phyloP scores from a whole-genome alignment of 2,329 filamentous ascomycete genomes.

The Fonsecaea nubica region DNA sequence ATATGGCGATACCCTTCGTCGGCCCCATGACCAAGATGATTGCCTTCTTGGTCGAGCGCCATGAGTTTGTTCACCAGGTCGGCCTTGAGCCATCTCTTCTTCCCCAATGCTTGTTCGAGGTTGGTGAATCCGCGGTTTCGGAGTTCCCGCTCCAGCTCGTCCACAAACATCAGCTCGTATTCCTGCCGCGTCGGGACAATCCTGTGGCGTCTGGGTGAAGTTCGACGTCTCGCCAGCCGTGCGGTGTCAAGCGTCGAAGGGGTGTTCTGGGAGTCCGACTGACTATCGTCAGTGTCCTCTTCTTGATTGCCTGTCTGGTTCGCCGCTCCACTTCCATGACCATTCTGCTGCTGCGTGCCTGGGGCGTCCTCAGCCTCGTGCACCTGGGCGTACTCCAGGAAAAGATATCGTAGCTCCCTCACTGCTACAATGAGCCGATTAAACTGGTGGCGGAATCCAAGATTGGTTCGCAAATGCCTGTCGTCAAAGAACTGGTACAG shows the following conservation, averaged over 20 bases:
- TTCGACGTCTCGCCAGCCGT: background rate
- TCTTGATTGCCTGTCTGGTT: background rate
- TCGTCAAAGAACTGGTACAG: constrained; percentile 14
- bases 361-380: too few relatives aligned
- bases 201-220: background rate
- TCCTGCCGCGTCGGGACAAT: constrained; percentile 14
- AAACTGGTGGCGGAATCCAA: constrained; percentile 23
- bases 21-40: constrained; percentile 21
- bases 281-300: constrained; percentile 8
- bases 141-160: constrained; percentile 30
- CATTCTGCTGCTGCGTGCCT: background rate
- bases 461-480: background rate
- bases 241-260: background rate
- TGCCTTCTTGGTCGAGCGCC: constrained; percentile 22
- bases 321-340: background rate
- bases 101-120: background rate
- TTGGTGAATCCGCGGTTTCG: constrained; percentile 11
- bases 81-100: constrained; percentile 9
- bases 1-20: constrained; percentile 18
- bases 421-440: constrained; percentile 21
- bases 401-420: constrained; percentile 20
- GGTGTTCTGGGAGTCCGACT: constrained; percentile 13
- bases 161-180: constrained; percentile 29
- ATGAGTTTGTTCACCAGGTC: constrained; percentile 22
- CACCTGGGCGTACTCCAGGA: constrained; percentile 15